A percentile compares a stretch with the other conserved stretches of the same genome.
phyloP scores from a whole-genome alignment of 345 rosid genomes.

The Capsella bursapastoris region DNA sequence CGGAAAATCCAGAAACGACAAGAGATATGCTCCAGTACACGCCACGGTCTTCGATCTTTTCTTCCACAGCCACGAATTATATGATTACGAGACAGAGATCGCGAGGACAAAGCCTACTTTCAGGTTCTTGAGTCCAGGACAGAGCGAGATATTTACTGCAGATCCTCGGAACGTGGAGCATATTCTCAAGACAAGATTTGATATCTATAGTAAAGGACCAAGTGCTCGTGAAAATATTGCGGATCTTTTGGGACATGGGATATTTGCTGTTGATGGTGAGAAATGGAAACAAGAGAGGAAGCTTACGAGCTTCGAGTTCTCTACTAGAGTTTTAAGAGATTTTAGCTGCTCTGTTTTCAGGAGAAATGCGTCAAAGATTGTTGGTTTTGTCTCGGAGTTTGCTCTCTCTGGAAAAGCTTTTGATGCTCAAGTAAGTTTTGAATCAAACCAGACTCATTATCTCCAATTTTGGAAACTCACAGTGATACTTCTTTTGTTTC shows the following conservation, averaged over 20 bases:
- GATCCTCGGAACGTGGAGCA: constrained; percentile 70
- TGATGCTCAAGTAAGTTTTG: constrained; percentile 65
- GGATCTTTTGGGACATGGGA: constrained; percentile 73
- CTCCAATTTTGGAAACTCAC: too few relatives aligned
- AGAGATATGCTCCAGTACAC: constrained; percentile 54
- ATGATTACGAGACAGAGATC: constrained; percentile 56
- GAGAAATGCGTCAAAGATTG: constrained; percentile 55
- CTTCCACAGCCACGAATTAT: constrained; percentile 51
- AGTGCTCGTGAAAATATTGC: constrained; percentile 27
- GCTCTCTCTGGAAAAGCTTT: constrained; percentile 45
- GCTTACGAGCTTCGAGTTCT: constrained; percentile 73
- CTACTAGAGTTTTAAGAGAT: constrained; percentile 64
- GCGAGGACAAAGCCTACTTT: constrained; percentile 54
- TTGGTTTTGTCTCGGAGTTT: constrained; percentile 36
- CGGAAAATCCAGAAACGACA: constrained; percentile 58
- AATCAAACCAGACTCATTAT: background rate
- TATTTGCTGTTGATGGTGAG: constrained; percentile 72
- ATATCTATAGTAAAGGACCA: constrained; percentile 57
- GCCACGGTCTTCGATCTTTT: constrained; percentile 57
- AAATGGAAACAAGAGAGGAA: constrained; percentile 84
- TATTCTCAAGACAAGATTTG: constrained; percentile 56
- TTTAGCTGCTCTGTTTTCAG: constrained; percentile 68
- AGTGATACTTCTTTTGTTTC: too few relatives aligned
- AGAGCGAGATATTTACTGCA: constrained; percentile 53
- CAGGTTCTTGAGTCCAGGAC: constrained; percentile 52